phyloP scores from a whole-genome alignment of 2,329 filamentous ascomycete genomes.

The Diplodia sapinea region DNA sequence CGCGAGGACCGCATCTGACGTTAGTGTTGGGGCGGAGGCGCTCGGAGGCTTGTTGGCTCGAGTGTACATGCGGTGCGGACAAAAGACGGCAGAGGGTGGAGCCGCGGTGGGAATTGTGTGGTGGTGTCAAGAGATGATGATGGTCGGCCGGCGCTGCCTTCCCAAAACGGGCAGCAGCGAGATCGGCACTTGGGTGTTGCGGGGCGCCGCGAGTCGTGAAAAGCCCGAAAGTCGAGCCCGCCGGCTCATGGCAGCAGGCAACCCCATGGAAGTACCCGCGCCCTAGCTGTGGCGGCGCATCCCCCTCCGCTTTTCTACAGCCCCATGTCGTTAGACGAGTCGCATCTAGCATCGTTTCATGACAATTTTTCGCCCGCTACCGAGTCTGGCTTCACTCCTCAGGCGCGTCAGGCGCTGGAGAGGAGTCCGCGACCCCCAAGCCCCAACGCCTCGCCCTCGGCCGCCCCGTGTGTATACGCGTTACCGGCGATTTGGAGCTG shows the following conservation, averaged over 20 bases:
- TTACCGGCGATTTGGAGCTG: neutral
- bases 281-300: conserved; percentile 15
- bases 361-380: neutral
- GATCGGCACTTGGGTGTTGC: neutral
- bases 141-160: neutral
- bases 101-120: conserved; percentile 18
- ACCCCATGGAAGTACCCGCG: conserved; percentile 15
- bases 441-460: conserved; percentile 11
- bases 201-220: conserved; percentile 4
- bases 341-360: conserved; percentile 6
- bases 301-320: neutral
- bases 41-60: conserved; percentile 9
- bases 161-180: neutral
- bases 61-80: conserved; percentile 8
- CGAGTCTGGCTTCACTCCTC: conserved; percentile 10
- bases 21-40: conserved; percentile 2
- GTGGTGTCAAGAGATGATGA: conserved; percentile 24
- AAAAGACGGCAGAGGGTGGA: conserved; percentile 23
- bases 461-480: conserved; percentile 4
- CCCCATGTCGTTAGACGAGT: neutral
- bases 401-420: conserved; percentile 7
- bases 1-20: neutral
- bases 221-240: neutral
- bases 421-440: conserved; percentile 11
- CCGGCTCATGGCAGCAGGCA: conserved; percentile 18